These are phyloP conservation scores for Aspergillus asperescens DNA, from an alignment of 495 filamentous ascomycete genomes.

Conservation along the genomic window DNA sequence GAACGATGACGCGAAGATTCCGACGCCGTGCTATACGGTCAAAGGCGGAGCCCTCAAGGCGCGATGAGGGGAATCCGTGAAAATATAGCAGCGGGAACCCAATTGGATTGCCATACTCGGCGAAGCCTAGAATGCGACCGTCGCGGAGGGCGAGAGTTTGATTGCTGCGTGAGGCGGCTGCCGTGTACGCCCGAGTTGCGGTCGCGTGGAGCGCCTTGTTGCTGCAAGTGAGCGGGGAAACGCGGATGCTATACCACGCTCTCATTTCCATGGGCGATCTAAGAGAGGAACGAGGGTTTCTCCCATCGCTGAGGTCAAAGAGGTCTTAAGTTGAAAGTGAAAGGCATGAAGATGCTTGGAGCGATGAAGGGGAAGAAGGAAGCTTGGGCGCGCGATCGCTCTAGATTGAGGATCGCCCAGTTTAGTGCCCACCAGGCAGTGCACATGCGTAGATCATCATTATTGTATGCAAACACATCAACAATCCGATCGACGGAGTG, in stretches of 20 bases:
- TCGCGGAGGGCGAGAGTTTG: constrained; percentile 35
- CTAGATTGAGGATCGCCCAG: too few species aligned
- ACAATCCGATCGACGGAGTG: too few species aligned
- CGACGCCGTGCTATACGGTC: constrained; percentile 23
- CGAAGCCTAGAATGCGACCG: constrained; percentile 36
- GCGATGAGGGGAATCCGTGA: constrained; percentile 42
- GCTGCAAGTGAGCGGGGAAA: not conserved
- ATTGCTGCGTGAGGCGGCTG: not conserved
- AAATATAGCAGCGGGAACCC: constrained; percentile 36
- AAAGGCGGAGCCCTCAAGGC: constrained; percentile 32
- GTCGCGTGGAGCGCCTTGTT: not conserved
- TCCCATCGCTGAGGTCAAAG: too few species aligned
- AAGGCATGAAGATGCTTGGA: too few species aligned
- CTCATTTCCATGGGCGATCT: too few species aligned
- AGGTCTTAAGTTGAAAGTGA: too few species aligned
- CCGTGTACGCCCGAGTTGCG: not conserved
- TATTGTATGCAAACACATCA: too few species aligned
- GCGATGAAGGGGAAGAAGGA: too few species aligned
- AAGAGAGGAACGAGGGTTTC: too few species aligned
- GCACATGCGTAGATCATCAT: too few species aligned
- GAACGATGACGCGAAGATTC: constrained; percentile 34
- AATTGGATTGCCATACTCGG: constrained; percentile 33
- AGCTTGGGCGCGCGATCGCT: too few species aligned
- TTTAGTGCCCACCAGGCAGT: too few species aligned
- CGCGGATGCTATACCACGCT: not conserved